Conservation (phyloP, 108 stramenopile genomes). For the Hondaea fermentalgiana region DNA sequence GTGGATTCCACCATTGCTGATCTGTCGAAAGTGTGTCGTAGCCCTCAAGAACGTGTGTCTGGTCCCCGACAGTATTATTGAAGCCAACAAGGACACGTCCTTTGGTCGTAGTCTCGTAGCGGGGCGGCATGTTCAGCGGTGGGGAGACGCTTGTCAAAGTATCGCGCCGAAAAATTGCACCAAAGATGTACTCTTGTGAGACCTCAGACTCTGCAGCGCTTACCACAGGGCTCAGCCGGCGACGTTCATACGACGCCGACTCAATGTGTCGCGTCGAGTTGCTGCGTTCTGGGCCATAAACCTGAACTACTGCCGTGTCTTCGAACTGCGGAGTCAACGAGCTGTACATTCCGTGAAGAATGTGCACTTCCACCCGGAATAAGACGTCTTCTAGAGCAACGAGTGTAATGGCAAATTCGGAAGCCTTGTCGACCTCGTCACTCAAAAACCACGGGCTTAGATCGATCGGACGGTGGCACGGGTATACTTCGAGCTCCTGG, state of each 20-base stretch:
- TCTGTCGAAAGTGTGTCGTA: constrained; percentile 24
- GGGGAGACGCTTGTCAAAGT: constrained; percentile 26
- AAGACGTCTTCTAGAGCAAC: constrained; percentile 64
- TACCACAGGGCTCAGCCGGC: not conserved
- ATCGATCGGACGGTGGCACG: constrained; percentile 59
- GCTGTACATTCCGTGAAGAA: constrained; percentile 58
- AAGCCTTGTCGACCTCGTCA: constrained; percentile 45
- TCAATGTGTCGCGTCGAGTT: constrained; percentile 1
- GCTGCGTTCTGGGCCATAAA: constrained; percentile 38
- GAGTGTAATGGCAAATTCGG: constrained; percentile 56
- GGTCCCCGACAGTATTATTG: constrained; percentile 44
- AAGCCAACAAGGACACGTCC: constrained; percentile 62
- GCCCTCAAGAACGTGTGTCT: not conserved
- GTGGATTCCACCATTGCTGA: constrained; percentile 51
- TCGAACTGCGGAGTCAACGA: constrained; percentile 53
- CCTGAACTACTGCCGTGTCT: constrained; percentile 51
- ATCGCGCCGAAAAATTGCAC: not conserved
- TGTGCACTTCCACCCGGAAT: constrained; percentile 63
- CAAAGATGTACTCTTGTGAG: not conserved
- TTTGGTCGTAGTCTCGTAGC: constrained; percentile 55
- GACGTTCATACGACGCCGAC: not conserved
- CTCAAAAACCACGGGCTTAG: constrained; percentile 58
- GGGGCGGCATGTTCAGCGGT: constrained; percentile 69
- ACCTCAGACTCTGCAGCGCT: not conserved
- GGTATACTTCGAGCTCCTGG: constrained; percentile 42